A percentile compares a stretch with the other conserved stretches of the same genome.
Evolutionary conservation across 805 yeast species (phyloP).

Genomic region (Saccharomyces mikatae): DNA sequence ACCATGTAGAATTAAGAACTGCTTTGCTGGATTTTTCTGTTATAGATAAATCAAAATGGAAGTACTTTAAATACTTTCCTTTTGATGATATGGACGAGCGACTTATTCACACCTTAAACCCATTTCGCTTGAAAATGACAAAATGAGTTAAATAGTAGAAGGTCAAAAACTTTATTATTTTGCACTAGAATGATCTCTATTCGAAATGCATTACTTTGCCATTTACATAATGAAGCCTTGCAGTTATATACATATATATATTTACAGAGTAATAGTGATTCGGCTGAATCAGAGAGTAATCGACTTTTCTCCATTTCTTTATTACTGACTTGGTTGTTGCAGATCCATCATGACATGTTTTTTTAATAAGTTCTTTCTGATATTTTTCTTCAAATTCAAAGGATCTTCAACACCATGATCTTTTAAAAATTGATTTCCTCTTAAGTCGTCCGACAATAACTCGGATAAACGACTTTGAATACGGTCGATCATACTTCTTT

Average conservation of each 20-base stretch:
- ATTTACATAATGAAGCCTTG: not conserved
- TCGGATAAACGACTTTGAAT: conserved; percentile 32
- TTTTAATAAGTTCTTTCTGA: conserved; percentile 64
- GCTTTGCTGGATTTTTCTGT: no score
- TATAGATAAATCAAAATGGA: not conserved
- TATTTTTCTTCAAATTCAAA: conserved; percentile 38
- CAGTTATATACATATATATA: not conserved
- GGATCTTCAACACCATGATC: conserved; percentile 35
- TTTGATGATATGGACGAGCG: not conserved
- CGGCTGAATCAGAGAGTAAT: not conserved
- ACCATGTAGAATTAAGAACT: not conserved
- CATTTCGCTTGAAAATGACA: not conserved
- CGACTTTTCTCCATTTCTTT: not conserved
- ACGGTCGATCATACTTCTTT: conserved; percentile 29
- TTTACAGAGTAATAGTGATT: not conserved
- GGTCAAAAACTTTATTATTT: not conserved
- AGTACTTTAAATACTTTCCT: not conserved
- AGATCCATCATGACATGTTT: conserved; percentile 40
- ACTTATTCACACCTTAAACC: not conserved
- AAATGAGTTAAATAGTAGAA: not conserved
- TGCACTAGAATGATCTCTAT: not conserved
- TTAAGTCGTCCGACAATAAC: conserved; percentile 32
- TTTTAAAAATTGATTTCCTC: conserved; percentile 27
- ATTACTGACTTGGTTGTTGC: not conserved
- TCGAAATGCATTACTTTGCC: not conserved